Percentiles rank a stretch among this genome's conserved stretches.
These are phyloP conservation scores for Chaetothyriales sp. DNA, from an alignment of 2,329 filamentous ascomycete species.

Conservation along the genomic window DNA sequence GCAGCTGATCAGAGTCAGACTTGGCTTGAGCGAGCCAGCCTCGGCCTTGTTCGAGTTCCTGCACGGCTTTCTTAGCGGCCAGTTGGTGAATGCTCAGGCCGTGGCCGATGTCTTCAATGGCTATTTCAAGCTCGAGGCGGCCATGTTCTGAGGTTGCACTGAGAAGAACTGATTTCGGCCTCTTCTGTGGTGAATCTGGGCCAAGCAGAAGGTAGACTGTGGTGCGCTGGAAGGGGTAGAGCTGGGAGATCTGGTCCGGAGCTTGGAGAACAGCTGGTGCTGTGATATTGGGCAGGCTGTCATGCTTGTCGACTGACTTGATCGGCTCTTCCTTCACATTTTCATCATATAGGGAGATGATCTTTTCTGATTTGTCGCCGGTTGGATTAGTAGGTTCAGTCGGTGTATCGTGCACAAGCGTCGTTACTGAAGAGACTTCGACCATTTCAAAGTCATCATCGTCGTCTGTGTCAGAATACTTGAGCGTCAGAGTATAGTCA, in stretches of 20 bases:
- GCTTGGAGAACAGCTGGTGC: conserved; percentile 48
- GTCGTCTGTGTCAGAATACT: conserved; percentile 37
- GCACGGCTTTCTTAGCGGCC: conserved; percentile 50
- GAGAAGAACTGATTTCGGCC: conserved; percentile 42
- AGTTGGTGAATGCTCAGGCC: conserved; percentile 53
- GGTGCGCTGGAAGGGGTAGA: conserved; percentile 53
- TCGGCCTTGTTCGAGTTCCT: conserved; percentile 54
- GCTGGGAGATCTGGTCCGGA: conserved; percentile 45
- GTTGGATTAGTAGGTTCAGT: conserved; percentile 1
- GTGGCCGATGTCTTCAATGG: conserved; percentile 36
- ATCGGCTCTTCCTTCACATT: conserved; percentile 31
- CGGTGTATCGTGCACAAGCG: conserved; percentile 24
- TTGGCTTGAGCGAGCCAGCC: conserved; percentile 48
- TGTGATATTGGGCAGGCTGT: conserved; percentile 38
- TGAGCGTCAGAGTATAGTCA: conserved; percentile 49
- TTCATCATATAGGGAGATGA: conserved; percentile 46
- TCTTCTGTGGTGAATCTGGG: conserved; percentile 31
- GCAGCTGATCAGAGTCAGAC: conserved; percentile 27
- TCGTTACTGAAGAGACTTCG: conserved; percentile 23
- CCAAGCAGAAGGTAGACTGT: conserved; percentile 51
- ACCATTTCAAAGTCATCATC: conserved; percentile 44
- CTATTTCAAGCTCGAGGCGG: conserved; percentile 49
- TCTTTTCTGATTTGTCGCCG: conserved; percentile 7
- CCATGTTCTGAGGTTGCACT: conserved; percentile 42
- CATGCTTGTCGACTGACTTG: conserved; percentile 23